Conservation (phyloP, 2,329 filamentous ascomycete species). For the Sphaceloma murrayae region DNA sequence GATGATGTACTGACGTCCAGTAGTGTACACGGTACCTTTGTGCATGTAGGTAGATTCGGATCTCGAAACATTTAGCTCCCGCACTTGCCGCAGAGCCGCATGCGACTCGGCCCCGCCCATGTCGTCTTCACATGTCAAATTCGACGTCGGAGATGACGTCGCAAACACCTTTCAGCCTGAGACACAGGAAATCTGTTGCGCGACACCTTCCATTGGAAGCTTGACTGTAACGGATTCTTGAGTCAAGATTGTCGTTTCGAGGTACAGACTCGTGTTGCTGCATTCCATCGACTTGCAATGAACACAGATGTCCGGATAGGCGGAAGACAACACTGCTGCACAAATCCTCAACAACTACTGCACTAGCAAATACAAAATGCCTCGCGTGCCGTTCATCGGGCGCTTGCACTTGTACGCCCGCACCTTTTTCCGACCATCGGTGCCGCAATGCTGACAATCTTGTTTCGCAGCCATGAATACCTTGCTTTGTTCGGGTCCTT, state of each 20-base stretch:
- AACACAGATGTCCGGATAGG: slow-evolving; percentile 18
- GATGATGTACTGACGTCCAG: too few relatives aligned
- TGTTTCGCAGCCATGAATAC: slow-evolving; percentile 61
- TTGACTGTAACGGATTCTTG: too few relatives aligned
- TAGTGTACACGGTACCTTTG: too few relatives aligned
- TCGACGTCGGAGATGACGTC: slow-evolving; percentile 8
- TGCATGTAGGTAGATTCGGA: too few relatives aligned
- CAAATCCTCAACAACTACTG: background rate
- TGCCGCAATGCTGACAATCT: slow-evolving; percentile 16
- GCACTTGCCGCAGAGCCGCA: slow-evolving; percentile 13
- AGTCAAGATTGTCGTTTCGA: too few relatives aligned
- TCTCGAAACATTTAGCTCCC: background rate
- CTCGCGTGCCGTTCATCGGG: slow-evolving; percentile 53
- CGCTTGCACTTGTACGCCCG: slow-evolving; percentile 41
- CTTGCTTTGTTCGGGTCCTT: slow-evolving; percentile 77
- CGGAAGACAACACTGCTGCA: slow-evolving; percentile 14
- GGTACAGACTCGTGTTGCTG: too few relatives aligned
- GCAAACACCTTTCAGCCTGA: background rate
- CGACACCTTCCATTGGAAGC: too few relatives aligned
- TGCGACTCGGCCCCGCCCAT: background rate
- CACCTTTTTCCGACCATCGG: too few relatives aligned
- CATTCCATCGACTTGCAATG: slow-evolving; percentile 3
- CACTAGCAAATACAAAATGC: slow-evolving; percentile 33
- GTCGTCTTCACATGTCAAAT: slow-evolving; percentile 10
- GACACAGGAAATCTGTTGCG: background rate